phyloP scores from a whole-genome alignment of 305 asterid species.

The Fraxinus ornus region DNA sequence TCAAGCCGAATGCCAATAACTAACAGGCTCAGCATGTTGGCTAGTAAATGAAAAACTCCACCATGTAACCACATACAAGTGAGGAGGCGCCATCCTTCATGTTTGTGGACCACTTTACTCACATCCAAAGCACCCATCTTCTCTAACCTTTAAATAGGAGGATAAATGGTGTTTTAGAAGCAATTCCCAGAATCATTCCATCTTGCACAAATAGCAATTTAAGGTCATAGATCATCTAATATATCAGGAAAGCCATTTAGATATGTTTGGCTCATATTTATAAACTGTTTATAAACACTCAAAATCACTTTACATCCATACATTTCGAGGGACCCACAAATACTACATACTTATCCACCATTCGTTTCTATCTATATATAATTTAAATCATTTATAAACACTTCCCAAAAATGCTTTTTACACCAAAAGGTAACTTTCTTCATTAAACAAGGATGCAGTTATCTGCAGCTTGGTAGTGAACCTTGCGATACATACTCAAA shows the following conservation, averaged over 20 bases:
- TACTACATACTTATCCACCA: neutral
- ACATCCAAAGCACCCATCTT: constrained; percentile 60
- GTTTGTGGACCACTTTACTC: constrained; percentile 42
- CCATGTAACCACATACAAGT: constrained; percentile 62
- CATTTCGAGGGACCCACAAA: neutral
- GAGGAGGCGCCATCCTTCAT: constrained; percentile 58
- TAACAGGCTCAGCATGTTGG: constrained; percentile 56
- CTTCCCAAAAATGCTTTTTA: neutral
- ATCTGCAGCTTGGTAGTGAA: neutral
- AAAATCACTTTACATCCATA: neutral
- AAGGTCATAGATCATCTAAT: neutral
- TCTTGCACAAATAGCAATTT: constrained; percentile 2
- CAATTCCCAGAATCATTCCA: neutral
- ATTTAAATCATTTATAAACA: neutral
- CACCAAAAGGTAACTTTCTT: neutral
- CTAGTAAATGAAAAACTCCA: constrained; percentile 56
- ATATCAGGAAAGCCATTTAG: neutral
- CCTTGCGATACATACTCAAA: neutral
- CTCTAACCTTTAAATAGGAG: constrained; percentile 34
- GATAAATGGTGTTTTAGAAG: neutral
- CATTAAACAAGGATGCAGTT: neutral
- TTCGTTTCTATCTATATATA: too few relatives aligned
- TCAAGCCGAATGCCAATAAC: constrained; percentile 59
- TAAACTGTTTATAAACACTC: neutral
- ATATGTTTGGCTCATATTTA: neutral